These are phyloP conservation scores for Fraxinus platypoda DNA, from an alignment of 305 asterid species.

Conservation along the genomic window DNA sequence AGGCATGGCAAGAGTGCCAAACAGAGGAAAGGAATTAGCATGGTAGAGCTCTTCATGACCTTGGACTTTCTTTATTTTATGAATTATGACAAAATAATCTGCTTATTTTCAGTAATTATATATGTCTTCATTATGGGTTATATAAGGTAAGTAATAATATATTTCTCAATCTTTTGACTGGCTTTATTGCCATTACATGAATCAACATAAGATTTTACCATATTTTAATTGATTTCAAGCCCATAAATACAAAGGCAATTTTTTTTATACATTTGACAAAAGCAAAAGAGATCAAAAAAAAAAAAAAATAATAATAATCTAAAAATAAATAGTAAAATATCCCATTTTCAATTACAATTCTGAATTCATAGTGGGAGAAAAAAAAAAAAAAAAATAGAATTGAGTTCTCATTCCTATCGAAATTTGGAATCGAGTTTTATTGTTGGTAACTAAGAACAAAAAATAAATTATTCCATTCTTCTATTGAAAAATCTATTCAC, in stretches of 20 bases:
- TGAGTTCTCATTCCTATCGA: no score
- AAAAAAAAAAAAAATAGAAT: no score
- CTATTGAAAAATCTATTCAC: neutral
- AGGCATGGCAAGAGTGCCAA: neutral
- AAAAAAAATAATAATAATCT: no score
- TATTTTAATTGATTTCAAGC: no score
- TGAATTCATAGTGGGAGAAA: no score
- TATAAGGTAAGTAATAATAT: neutral
- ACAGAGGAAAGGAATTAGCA: neutral
- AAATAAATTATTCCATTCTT: neutral
- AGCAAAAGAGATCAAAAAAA: no score
- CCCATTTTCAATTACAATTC: no score
- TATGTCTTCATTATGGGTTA: neutral
- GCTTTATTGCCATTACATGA: neutral
- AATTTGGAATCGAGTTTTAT: no score
- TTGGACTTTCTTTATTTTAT: neutral
- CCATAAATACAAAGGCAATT: no score
- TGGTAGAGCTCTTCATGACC: neutral
- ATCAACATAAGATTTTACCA: neutral
- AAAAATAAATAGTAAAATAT: no score
- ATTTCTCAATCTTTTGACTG: neutral
- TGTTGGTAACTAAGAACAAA: neutral
- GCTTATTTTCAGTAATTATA: neutral
- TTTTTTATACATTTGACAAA: no score
- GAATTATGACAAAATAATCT: neutral